Base-by-base conservation (phyloP, 2,329 filamentous ascomycete genomes). In the Tolypocladium ovalisporum region DNA sequence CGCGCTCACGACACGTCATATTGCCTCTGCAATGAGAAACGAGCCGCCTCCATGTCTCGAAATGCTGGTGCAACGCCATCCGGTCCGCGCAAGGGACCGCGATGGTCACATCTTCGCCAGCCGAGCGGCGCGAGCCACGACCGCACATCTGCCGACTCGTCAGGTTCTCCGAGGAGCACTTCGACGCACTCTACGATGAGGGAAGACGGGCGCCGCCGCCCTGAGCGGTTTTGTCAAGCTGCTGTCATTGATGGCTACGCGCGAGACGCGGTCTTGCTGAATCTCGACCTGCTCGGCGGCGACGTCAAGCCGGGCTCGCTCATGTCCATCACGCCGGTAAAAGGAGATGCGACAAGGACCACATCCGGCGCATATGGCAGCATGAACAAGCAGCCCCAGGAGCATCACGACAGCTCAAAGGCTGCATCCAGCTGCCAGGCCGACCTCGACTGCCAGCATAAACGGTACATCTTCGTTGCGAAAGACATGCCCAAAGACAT, bases 221-320 rank as follows among this genome's bases (percentile, higher is more conserved):
- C 70, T 22, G 78, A 82, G 63, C 74, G 78, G 35, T 73, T 73
- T 61, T 84, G 80, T 63, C 79, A 73, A 49, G 76, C 84, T 56
- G 77, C 77, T 10, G 77, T 85, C 63, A 88, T 92, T 68, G 89
- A 95, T 62, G 84, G 81, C 47, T 87, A 91, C 65, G 85, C 87
- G 10, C 82, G 81, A 58, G 89, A 95, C 65, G 89, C 93, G 64
- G 85, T 94, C 51, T 77, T 94, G 27, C 79, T 95, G 66, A 94
- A 93, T 68, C 78, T 87, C 58, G 85, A 89, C 57, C 79, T 86
- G 19, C 83, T 93, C 59, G 81, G 83, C 56, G 76, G 79, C 51
- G 79, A 82, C 52, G 77, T 90, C 61, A 80, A 80, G 57, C 76
- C 83, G 0, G 89, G 88, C 32, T 81, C 82, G 60, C 75, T 95